Base-by-base conservation (phyloP, 176 grass and related monocot species). In the Oropetium thomaeum region DNA sequence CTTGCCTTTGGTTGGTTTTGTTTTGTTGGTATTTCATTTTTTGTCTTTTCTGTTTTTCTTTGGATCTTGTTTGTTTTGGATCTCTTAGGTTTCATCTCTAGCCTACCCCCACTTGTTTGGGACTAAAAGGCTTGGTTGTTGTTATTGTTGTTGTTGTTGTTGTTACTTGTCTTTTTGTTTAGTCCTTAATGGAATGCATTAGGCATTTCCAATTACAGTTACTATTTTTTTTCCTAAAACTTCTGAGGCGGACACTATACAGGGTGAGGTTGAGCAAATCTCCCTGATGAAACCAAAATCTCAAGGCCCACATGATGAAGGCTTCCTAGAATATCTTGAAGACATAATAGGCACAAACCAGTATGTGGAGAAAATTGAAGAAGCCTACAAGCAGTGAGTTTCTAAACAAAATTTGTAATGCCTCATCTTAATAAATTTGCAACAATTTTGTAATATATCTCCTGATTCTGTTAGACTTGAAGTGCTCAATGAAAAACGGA, bases 251-350 rank as follows among this genome's bases (percentile, higher is more conserved):
- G 69, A n/a, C 30, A 51, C 28, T 77, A 2, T 75, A 43, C 74
- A 98, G 96, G 96, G 96, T 38, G 96, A 98, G 67, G 96, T 98
- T 63, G 96, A 98, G 79, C 96, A 98, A 85, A 98, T 98, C 31
- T 98, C 96, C 42, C 71, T 98, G 43, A 98, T 98, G 96, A 98
- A 98, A 90, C 91, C 96, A 53, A 98, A 98, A 69, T 10, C 89
- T 59, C 96, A 98, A 78, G 87, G 96, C 27, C 86, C 87, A 27
- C 96, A 98, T 86, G 96, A 98, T 37, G 96, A 98, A 69, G 96
- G 96, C 27, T 98, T 98, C 70, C 87, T 98, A 65, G 95, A 98
- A 67, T 98, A 98, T 85, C 92, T 98, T 20, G 95, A 98, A 71
- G 91, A 98, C 84, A 98, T 98, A 42, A 94, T 98, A 67, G 95